Evolutionary conservation across 768 basidiomycete genomes (phyloP).

Genomic region (Naganishia friedmannii): DNA sequence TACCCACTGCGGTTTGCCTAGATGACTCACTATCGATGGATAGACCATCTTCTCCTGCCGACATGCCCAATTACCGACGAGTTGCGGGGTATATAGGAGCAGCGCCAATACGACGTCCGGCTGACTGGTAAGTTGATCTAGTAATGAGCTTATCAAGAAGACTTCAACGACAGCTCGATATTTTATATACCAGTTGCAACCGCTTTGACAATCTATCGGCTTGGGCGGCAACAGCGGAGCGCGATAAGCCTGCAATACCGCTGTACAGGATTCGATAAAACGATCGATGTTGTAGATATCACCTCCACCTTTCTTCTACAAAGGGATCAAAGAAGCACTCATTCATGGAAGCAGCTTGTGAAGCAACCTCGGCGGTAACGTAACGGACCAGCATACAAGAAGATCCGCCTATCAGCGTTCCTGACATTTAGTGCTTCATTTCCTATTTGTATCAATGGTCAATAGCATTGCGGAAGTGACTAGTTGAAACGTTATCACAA

Average conservation of each 20-base stretch:
- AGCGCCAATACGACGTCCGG: not conserved
- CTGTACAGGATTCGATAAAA: slow-evolving; percentile 1
- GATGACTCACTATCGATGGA: slow-evolving; percentile 19
- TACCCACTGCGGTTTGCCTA: not conserved
- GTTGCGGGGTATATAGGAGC: not conserved
- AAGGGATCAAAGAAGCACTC: not conserved
- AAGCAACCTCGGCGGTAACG: too few relatives aligned
- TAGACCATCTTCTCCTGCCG: slow-evolving; percentile 20
- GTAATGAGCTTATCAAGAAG: not conserved
- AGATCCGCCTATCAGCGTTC: too few relatives aligned
- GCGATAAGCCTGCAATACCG: slow-evolving; percentile 22
- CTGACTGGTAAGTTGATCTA: not conserved
- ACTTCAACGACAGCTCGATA: not conserved
- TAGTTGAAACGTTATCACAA: too few relatives aligned
- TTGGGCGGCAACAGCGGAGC: slow-evolving; percentile 26
- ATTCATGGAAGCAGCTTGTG: too few relatives aligned
- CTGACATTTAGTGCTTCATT: not conserved
- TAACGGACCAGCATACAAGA: too few relatives aligned
- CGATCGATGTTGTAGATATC: not conserved
- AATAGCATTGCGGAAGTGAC: too few relatives aligned
- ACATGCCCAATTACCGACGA: slow-evolving; percentile 20
- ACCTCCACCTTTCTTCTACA: slow-evolving; percentile 3
- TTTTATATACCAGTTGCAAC: not conserved
- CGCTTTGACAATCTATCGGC: slow-evolving; percentile 1
- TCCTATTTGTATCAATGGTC: not conserved